Evolutionary conservation across 805 yeast species (phyloP).

Genomic region (Saturnispora sanitii): DNA sequence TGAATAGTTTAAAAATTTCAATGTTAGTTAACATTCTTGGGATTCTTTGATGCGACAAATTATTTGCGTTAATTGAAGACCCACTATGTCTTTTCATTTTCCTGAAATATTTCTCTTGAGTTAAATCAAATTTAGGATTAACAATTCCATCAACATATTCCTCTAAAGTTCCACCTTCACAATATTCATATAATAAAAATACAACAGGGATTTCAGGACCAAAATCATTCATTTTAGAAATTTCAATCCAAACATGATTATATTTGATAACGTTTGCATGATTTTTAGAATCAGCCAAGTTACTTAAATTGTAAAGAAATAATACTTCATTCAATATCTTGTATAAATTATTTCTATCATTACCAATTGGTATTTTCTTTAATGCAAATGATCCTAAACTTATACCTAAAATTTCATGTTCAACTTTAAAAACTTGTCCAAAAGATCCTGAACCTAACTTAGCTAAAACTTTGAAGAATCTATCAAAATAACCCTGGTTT

Average conservation of each 20-base stretch:
- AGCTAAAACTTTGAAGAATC: conserved; percentile 54
- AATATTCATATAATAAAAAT: conserved; percentile 76
- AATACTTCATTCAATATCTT: conserved; percentile 72
- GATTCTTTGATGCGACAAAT: neutral
- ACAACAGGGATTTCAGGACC: conserved; percentile 53
- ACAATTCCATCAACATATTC: conserved; percentile 38
- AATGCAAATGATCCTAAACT: conserved; percentile 74
- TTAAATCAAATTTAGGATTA: conserved; percentile 30
- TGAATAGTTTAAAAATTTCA: conserved; percentile 61
- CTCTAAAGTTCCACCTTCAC: conserved; percentile 82
- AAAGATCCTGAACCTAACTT: conserved; percentile 75
- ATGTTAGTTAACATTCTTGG: conserved; percentile 33
- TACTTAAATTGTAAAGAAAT: conserved; percentile 46
- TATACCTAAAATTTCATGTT: conserved; percentile 63
- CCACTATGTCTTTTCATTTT: conserved; percentile 15
- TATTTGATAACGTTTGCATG: conserved; percentile 58
- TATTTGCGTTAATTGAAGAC: neutral
- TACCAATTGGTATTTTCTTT: conserved; percentile 77
- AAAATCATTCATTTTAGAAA: conserved; percentile 41
- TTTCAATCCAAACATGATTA: conserved; percentile 88
- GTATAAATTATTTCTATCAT: conserved; percentile 56
- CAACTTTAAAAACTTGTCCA: conserved; percentile 78
- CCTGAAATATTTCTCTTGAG: conserved; percentile 28
- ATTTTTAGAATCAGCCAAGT: conserved; percentile 11
- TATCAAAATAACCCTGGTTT: conserved; percentile 72